A percentile compares a stretch with the other conserved stretches of the same genome.
phyloP scores from a whole-genome alignment of 306 rosid species.

The Cucurbita argyrosperma region DNA sequence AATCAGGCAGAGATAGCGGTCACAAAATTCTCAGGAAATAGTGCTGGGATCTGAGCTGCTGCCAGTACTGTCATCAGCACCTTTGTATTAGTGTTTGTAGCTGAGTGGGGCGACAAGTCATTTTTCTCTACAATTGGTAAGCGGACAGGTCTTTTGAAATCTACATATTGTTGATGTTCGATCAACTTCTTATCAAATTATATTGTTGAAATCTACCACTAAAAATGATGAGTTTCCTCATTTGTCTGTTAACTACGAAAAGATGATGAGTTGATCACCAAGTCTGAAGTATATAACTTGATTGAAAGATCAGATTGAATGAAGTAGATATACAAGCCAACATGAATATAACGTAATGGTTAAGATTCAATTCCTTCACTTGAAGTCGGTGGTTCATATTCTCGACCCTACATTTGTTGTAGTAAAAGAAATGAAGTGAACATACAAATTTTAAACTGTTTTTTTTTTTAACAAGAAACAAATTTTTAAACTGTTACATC shows the following conservation, averaged over 20 bases:
- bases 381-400: too few species aligned
- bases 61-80: slow-evolving; percentile 71
- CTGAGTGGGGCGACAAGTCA: slow-evolving; percentile 98
- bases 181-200: not conserved
- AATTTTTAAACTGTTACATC: not conserved
- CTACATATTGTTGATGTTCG: not conserved
- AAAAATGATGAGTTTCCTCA: not conserved
- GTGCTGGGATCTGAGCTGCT: slow-evolving; percentile 71
- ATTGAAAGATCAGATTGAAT: not conserved
- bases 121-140: slow-evolving; percentile 94
- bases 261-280: not conserved
- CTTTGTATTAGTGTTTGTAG: slow-evolving; percentile 74
- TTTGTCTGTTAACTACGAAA: not conserved
- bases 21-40: slow-evolving; percentile 74
- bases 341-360: too few species aligned
- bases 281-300: not conserved
- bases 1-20: slow-evolving; percentile 93
- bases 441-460: not conserved
- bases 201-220: not conserved
- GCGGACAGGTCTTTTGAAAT: slow-evolving; percentile 5
- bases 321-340: not conserved
- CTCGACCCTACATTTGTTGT: too few species aligned
- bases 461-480: too few species aligned
- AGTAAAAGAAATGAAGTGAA: not conserved
- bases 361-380: too few species aligned